These are phyloP conservation scores for Magnaporthiopsis incrustans DNA, from an alignment of 2,329 filamentous ascomycete species.

Conservation along the genomic window DNA sequence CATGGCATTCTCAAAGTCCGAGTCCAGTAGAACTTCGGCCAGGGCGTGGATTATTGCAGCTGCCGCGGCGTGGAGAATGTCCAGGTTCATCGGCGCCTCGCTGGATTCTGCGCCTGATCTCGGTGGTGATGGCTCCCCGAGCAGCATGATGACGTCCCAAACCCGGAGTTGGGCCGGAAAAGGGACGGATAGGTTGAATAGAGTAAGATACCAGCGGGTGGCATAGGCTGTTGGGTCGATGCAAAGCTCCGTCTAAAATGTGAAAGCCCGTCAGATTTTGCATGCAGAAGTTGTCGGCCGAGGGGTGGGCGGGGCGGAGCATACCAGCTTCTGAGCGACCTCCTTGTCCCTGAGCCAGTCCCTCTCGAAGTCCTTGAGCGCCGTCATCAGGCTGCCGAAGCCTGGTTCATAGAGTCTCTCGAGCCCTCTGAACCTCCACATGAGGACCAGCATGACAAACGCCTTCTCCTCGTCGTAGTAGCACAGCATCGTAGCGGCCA, in stretches of 20 bases:
- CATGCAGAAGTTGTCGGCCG: neutral
- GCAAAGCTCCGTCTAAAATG: slow-evolving; percentile 56
- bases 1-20: slow-evolving; percentile 97
- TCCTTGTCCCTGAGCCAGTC: slow-evolving; percentile 74
- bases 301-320: too few relatives aligned
- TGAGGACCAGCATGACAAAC: slow-evolving; percentile 92
- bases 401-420: slow-evolving; percentile 76
- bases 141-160: slow-evolving; percentile 96
- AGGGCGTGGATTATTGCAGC: slow-evolving; percentile 88
- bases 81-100: slow-evolving; percentile 54
- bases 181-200: slow-evolving; percentile 95
- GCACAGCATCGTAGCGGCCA: slow-evolving; percentile 86
- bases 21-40: slow-evolving; percentile 78
- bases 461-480: slow-evolving; percentile 94
- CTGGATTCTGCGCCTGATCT: slow-evolving; percentile 11
- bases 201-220: slow-evolving; percentile 91
- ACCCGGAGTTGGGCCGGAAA: slow-evolving; percentile 90
- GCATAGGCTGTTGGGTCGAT: slow-evolving; percentile 91
- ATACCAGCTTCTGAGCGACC: slow-evolving; percentile 71
- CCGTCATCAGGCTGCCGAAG: slow-evolving; percentile 80
- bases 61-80: slow-evolving; percentile 82
- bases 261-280: neutral
- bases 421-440: slow-evolving; percentile 85
- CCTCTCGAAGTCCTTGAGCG: slow-evolving; percentile 75
- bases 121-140: slow-evolving; percentile 56